Evolutionary conservation across 805 yeast species (phyloP), one percentile per base, ranked within the genome.

Genomic region (Wickerhamomyces sydowiorum): DNA sequence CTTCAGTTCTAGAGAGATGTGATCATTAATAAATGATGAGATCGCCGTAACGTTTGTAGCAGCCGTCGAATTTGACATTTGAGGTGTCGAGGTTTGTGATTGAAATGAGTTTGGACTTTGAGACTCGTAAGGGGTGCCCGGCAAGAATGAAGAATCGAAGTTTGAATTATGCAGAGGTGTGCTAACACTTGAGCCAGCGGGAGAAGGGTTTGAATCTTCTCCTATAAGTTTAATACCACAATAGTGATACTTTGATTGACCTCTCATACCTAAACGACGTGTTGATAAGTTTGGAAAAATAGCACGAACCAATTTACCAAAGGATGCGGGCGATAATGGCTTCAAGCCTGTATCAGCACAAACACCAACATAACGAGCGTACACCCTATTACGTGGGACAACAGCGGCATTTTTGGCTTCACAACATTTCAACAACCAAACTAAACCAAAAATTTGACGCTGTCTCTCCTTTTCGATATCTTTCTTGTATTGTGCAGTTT

Each of bases 201-300:
- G 38, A 18, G 62, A 58, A 4, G 63, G 51, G 7, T 44, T 32
- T 2, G 48, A 33, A 21, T 51, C 52, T 36, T 66, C 69, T 20
- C 66, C 71, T 8, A 69, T 53, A 46, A 67, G 62, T 48, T 71
- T 73, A 40, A 89, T 70, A 2, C 95, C 95, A 62, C 90, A 83
- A 56, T 86, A 86, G 55, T 86, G 90, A 59, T 86, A 86, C 55
- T 82, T 82, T 22, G 86, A 77, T 54, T 81, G 85, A 5, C 95
- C 95, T 40, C 93, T 69, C 56, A 78, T 76, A 6, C 95, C 95
- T 45, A 85, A 66, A 39, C 95, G 72, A 47, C 93, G 73, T 1
- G 90, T 82, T 19, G 80, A 76, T 50, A 86, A 66, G 37, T 65
- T 63, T 1, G 95, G 93, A 52, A 72, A 82, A 10, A 77, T 63